Percentiles rank a stretch among this genome's conserved stretches.
Conservation (phyloP, 2,329 filamentous ascomycete species). For the Fusarium zealandicum region DNA sequence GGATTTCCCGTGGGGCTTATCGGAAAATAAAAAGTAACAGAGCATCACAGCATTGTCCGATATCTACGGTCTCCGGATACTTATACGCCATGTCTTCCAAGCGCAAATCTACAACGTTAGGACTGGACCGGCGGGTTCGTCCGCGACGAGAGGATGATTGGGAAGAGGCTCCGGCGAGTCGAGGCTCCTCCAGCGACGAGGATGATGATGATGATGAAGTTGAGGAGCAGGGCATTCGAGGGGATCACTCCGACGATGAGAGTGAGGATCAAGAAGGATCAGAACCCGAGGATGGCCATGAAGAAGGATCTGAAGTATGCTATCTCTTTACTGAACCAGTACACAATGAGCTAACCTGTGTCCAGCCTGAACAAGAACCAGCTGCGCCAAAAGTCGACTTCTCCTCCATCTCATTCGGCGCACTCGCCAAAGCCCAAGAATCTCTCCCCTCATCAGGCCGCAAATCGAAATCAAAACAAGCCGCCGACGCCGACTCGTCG, state of each 20-base stretch:
- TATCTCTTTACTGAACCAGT: neutral
- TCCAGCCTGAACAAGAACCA: constrained; percentile 40
- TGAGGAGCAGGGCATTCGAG: constrained; percentile 41
- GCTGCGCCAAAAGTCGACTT: constrained; percentile 52
- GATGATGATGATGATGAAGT: constrained; percentile 43
- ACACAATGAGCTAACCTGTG: constrained; percentile 11
- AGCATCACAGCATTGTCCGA: neutral
- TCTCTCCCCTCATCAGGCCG: constrained; percentile 56
- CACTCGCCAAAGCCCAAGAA: constrained; percentile 86
- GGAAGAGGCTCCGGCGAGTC: constrained; percentile 49
- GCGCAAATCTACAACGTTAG: constrained; percentile 50
- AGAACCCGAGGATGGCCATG: constrained; percentile 36
- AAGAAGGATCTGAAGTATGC: constrained; percentile 41
- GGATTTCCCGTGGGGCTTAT: constrained; percentile 28
- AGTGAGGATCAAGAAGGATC: constrained; percentile 41
- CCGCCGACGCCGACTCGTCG: constrained; percentile 26
- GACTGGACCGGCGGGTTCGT: constrained; percentile 54
- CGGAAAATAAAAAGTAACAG: constrained; percentile 26
- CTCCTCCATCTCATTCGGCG: constrained; percentile 81
- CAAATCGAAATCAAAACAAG: constrained; percentile 42
- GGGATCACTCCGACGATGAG: constrained; percentile 35
- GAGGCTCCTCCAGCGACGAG: constrained; percentile 39
- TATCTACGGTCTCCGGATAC: neutral
- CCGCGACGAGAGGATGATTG: constrained; percentile 54
- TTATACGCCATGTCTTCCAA: constrained; percentile 46